Evolutionary conservation across 192 early-diverging fungal genomes (phyloP).

Genomic region (Linnemannia hyalina): DNA sequence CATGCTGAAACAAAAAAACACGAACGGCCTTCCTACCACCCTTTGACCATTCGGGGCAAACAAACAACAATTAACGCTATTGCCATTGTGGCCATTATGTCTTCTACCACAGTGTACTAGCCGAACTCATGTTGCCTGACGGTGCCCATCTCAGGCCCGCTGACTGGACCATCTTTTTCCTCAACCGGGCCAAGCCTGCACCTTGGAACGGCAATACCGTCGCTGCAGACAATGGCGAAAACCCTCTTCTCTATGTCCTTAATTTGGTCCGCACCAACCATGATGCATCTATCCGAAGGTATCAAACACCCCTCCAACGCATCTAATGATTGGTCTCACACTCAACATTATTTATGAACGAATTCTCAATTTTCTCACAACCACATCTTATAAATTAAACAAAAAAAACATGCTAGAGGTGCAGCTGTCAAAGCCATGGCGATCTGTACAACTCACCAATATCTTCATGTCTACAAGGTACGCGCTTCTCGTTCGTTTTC

Average conservation of each 20-base stretch:
- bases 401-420: slow-evolving; percentile 66
- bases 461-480: slow-evolving; percentile 90
- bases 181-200: slow-evolving; percentile 80
- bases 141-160: slow-evolving; percentile 93
- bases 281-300: slow-evolving; percentile 82
- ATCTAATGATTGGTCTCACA: neutral
- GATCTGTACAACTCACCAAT: slow-evolving; percentile 90
- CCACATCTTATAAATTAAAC: neutral
- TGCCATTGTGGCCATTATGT: neutral
- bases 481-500: neutral
- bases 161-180: slow-evolving; percentile 95
- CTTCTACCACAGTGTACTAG: slow-evolving; percentile 70
- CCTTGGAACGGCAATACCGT: slow-evolving; percentile 57
- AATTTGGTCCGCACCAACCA: slow-evolving; percentile 94
- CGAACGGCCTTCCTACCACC: too few species aligned
- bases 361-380: neutral
- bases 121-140: slow-evolving; percentile 98
- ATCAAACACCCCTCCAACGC: neutral
- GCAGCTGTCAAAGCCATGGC: slow-evolving; percentile 96
- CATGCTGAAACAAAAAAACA: too few species aligned
- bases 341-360: neutral
- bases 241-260: slow-evolving; percentile 88
- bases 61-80: neutral
- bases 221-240: slow-evolving; percentile 53
- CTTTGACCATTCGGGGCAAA: neutral